Evolutionary conservation across 352 stramenopile species (phyloP), one percentile per base, ranked within the genome.

Genomic region (Elongisporangium undulatum): DNA sequence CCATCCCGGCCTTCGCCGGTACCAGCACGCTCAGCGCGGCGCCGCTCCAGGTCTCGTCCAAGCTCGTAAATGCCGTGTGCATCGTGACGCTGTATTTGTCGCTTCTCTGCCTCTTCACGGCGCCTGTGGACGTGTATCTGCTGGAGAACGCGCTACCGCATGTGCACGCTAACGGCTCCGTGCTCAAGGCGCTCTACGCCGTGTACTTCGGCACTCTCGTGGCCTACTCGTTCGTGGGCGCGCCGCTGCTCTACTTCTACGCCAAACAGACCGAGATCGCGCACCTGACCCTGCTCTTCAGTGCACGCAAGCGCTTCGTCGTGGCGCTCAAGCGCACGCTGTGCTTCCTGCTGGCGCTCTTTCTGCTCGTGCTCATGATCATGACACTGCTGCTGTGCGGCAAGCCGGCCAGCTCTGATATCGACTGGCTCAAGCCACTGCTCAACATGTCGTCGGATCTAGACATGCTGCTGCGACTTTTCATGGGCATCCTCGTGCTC

Each of bases 361-460:
- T 67, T 19, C 62, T 95, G 49, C 68, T 92, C 8, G 56, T 94
- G 52, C 34, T 85, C 51, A 79, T 94, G 72, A 61, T 79, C 15
- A 82, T 92, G 64, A 63, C 89, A 23, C 51, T 93, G 3, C 61
- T 94, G 58, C 70, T 92, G 3, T 91, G 84, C 55, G 84, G 84
- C 17, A 93, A 92, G 59, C 86, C 86, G 15, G 74, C 75, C 19
- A 89, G 70, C 61, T 79, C 77, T 16, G 82, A 92, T 58, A 77
- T 93, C 34, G 84, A 92, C 57, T 95, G 86, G 86, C 68, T 95
- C 58, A 85, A 85, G 56, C 83, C 86, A n/a, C 57, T 95, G 49
- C 72, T 95, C 39, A 76, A 86, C 39, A 73, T 91, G 58, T 87
- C 82, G 6, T 85, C 79, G 0, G 86, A 95, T 68, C 58, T 92